These are phyloP conservation scores for Pythium dissotocum DNA, from an alignment of 352 stramenopile genomes.

Conservation along the genomic window DNA sequence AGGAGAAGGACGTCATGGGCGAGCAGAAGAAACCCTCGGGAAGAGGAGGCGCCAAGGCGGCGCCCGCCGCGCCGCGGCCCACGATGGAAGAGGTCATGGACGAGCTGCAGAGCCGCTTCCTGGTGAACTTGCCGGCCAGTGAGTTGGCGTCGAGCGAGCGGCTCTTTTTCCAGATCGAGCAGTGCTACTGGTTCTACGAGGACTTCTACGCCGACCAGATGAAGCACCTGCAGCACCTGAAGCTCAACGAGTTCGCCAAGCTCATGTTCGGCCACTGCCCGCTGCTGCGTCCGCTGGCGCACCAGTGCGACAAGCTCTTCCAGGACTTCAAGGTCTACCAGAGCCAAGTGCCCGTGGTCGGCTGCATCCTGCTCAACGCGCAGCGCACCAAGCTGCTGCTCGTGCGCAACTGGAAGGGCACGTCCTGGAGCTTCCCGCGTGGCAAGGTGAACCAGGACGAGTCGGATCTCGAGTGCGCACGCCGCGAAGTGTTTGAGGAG, in stretches of 20 bases:
- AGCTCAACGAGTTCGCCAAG: conserved; percentile 93
- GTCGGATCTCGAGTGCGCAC: conserved; percentile 84
- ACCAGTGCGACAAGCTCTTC: conserved; percentile 92
- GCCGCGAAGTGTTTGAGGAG: conserved; percentile 92
- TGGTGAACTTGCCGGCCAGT: conserved; percentile 92
- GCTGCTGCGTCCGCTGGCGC: conserved; percentile 80
- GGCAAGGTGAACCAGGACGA: conserved; percentile 95
- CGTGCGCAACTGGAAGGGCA: conserved; percentile 91
- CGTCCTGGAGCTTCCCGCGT: conserved; percentile 90
- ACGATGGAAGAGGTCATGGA: conserved; percentile 92
- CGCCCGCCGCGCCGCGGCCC: conserved; percentile 25
- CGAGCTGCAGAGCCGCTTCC: conserved; percentile 95
- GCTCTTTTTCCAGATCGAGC: conserved; percentile 98
- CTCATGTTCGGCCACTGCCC: conserved; percentile 92
- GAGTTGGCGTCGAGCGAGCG: conserved; percentile 91
- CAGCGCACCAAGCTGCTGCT: conserved; percentile 87
- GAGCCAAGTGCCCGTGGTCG: conserved; percentile 93
- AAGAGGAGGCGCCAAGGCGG: conserved; percentile 18
- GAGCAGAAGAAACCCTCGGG: conserved; percentile 31
- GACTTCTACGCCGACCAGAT: conserved; percentile 94
- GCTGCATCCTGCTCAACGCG: conserved; percentile 92
- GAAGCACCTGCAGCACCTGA: conserved; percentile 85
- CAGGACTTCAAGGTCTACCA: conserved; percentile 94
- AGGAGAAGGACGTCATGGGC: conserved; percentile 5
- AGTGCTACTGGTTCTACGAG: conserved; percentile 98